Conservation (phyloP, 768 basidiomycete genomes). For the Leccinum arenicola region DNA sequence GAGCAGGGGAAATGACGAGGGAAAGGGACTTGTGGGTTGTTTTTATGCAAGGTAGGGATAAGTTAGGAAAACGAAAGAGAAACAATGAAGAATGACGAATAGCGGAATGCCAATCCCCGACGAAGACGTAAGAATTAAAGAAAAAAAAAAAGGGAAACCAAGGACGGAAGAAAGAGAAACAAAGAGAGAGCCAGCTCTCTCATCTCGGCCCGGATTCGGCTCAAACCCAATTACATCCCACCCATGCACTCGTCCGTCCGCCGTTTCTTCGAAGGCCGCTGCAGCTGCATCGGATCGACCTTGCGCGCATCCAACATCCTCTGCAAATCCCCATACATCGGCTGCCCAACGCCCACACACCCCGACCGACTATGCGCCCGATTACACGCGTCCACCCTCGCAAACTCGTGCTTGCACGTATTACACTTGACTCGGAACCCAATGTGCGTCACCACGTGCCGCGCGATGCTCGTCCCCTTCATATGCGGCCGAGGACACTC, state of each 20-base stretch:
- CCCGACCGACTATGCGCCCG: constrained; percentile 33
- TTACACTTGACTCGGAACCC: constrained; percentile 31
- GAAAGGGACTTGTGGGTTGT: neutral
- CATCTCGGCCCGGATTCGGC: too few species aligned
- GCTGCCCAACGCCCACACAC: constrained; percentile 29
- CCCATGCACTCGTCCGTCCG: constrained; percentile 23
- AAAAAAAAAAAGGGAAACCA: neutral
- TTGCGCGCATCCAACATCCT: constrained; percentile 27
- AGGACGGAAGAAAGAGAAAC: neutral
- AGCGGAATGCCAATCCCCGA: neutral
- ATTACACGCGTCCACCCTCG: constrained; percentile 33
- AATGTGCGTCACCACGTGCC: constrained; percentile 32
- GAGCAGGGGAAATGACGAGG: neutral
- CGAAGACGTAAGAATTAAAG: neutral
- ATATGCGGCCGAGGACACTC: constrained; percentile 27
- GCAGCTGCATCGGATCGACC: constrained; percentile 13
- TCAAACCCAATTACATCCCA: neutral
- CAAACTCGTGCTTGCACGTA: constrained; percentile 32
- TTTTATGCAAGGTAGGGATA: neutral
- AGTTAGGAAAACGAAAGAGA: neutral
- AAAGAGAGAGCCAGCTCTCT: neutral
- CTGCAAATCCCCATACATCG: constrained; percentile 31
- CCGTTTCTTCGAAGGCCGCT: constrained; percentile 29
- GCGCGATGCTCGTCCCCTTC: constrained; percentile 34
- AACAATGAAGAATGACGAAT: neutral